A percentile compares a stretch with the other conserved stretches of the same genome.
Evolutionary conservation across 2,329 filamentous ascomycete species (phyloP).

Genomic region (Epichloe festucae): DNA sequence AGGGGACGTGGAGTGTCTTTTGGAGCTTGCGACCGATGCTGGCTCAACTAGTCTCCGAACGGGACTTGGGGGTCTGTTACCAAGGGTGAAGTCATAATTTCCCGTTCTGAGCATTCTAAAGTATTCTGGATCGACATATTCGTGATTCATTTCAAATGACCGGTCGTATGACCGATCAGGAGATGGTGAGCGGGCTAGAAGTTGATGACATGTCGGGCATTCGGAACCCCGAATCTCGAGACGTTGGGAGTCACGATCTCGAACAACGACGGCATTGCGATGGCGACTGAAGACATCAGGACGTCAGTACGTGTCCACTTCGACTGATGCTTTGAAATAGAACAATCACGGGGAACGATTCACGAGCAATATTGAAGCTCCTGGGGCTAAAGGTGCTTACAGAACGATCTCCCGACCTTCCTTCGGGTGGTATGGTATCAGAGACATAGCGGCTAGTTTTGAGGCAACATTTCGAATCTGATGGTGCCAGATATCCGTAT

Average conservation of each 20-base stretch:
- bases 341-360: not conserved
- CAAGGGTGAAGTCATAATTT: slow-evolving; percentile 30
- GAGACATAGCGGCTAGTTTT: slow-evolving; percentile 35
- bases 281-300: slow-evolving; percentile 52
- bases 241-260: slow-evolving; percentile 72
- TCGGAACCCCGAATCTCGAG: slow-evolving; percentile 69
- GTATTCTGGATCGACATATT: slow-evolving; percentile 83
- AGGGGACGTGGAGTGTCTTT: slow-evolving; percentile 9
- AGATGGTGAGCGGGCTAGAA: slow-evolving; percentile 36
- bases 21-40: slow-evolving; percentile 16
- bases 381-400: slow-evolving; percentile 37
- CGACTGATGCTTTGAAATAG: not conserved
- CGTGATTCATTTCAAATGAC: slow-evolving; percentile 25
- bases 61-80: slow-evolving; percentile 38
- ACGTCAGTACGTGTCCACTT: not conserved
- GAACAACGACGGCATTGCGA: slow-evolving; percentile 83
- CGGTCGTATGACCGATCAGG: slow-evolving; percentile 37
- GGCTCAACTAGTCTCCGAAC: slow-evolving; percentile 40
- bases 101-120: slow-evolving; percentile 76
- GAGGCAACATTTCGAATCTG: not conserved
- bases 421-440: slow-evolving; percentile 62
- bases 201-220: slow-evolving; percentile 85
- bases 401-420: slow-evolving; percentile 70
- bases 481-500: not conserved
- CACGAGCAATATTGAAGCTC: not conserved